These are phyloP conservation scores for Cudoniella acicularis DNA, from an alignment of 495 filamentous ascomycete species.

Conservation along the genomic window DNA sequence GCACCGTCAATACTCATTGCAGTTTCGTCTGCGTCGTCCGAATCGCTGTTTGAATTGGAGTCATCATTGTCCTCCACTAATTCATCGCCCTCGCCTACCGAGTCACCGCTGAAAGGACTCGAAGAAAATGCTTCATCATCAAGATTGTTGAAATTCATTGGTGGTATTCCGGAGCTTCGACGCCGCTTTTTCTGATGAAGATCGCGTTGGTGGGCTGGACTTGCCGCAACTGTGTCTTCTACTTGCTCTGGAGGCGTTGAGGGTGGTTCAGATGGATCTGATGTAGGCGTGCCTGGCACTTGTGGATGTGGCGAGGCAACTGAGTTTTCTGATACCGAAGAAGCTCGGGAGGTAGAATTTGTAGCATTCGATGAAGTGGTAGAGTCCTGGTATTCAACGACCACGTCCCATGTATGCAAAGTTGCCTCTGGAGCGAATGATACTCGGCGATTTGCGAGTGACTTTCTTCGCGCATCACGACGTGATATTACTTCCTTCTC, in stretches of 20 bases:
- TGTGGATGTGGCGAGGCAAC: constrained; percentile 38
- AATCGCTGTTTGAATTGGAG: constrained; percentile 47
- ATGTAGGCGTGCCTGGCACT: constrained; percentile 31
- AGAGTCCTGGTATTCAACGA: constrained; percentile 83
- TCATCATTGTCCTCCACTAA: constrained; percentile 49
- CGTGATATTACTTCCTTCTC: constrained; percentile 69
- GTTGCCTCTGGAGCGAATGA: constrained; percentile 98
- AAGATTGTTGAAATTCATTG: constrained; percentile 57
- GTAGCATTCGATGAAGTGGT: constrained; percentile 78
- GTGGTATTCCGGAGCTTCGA: constrained; percentile 60
- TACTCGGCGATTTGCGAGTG: constrained; percentile 86
- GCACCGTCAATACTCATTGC: constrained; percentile 68
- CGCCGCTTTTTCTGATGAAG: constrained; percentile 63
- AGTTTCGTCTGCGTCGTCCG: constrained; percentile 67
- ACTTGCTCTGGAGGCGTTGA: constrained; percentile 60
- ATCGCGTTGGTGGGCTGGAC: constrained; percentile 66
- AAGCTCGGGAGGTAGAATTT: constrained; percentile 66
- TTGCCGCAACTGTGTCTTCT: constrained; percentile 52
- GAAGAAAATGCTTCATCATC: constrained; percentile 69
- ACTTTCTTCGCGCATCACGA: constrained; percentile 84
- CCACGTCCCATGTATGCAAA: constrained; percentile 94
- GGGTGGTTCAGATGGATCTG: constrained; percentile 56
- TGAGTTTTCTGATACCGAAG: constrained; percentile 44
- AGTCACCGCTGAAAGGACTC: constrained; percentile 72
- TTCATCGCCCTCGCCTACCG: constrained; percentile 56